phyloP scores from a whole-genome alignment of 2,329 filamentous ascomycete genomes.

The Beauveria sp. region DNA sequence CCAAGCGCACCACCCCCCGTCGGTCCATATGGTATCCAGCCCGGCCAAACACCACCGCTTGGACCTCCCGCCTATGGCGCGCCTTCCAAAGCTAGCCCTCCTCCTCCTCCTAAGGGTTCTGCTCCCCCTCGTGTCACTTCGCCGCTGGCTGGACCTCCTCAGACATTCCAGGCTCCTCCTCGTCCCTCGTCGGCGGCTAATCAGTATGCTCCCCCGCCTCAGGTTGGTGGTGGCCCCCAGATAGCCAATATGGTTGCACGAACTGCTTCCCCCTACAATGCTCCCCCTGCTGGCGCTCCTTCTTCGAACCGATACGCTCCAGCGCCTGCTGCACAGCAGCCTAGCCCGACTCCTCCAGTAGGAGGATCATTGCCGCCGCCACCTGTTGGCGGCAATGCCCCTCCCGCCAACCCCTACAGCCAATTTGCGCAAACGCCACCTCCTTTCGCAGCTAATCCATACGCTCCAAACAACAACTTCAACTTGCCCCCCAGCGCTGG shows the following conservation, averaged over 20 bases:
- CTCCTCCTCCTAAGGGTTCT: constrained; percentile 76
- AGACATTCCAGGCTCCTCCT: constrained; percentile 48
- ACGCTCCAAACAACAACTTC: constrained; percentile 44
- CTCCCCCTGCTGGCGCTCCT: constrained; percentile 63
- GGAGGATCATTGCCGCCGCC: constrained; percentile 32
- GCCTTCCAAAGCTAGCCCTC: constrained; percentile 59
- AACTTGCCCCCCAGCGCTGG: constrained; percentile 31
- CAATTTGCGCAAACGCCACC: constrained; percentile 23
- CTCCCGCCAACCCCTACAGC: constrained; percentile 36
- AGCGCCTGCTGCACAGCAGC: constrained; percentile 48
- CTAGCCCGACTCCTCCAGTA: constrained; percentile 36
- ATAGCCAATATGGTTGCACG: constrained; percentile 56
- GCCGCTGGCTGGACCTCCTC: constrained; percentile 53
- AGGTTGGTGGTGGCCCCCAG: constrained; percentile 44
- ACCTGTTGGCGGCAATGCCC: constrained; percentile 34
- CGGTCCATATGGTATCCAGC: constrained; percentile 68
- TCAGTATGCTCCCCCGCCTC: constrained; percentile 44
- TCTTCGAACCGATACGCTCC: constrained; percentile 71
- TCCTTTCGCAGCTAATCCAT: constrained; percentile 25
- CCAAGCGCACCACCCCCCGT: constrained; percentile 61
- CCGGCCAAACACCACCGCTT: constrained; percentile 43
- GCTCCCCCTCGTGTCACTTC: constrained; percentile 65
- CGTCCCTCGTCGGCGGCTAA: constrained; percentile 54
- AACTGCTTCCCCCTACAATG: constrained; percentile 79
- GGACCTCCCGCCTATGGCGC: constrained; percentile 52